Percentiles rank a stretch among this genome's conserved stretches.
Conservation (phyloP, 1,139 yeast species). For the Arxiozyma heterogenica region DNA sequence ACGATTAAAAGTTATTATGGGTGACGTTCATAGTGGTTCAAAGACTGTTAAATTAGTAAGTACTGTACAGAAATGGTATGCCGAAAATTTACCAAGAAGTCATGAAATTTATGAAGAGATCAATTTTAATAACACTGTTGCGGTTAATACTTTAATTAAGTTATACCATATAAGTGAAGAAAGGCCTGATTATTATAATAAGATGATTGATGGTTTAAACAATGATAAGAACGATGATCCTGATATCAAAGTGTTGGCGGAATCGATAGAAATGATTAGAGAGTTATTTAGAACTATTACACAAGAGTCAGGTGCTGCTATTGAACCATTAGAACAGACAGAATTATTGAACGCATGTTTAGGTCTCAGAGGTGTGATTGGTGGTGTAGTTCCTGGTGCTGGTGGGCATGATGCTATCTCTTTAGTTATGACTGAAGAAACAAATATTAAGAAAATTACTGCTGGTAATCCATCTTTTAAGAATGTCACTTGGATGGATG, state of each 20-base stretch:
- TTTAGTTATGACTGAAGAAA: conserved; percentile 47
- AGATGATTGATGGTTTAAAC: conserved; percentile 23
- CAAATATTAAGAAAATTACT: conserved; percentile 35
- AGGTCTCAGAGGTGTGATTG: conserved; percentile 61
- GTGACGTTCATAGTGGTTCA: conserved; percentile 86
- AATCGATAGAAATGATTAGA: conserved; percentile 44
- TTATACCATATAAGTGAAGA: conserved; percentile 18
- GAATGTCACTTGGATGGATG: conserved; percentile 54
- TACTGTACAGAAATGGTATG: conserved; percentile 64
- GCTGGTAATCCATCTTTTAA: conserved; percentile 28
- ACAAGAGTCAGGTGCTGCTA: conserved; percentile 61
- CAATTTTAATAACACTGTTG: conserved; percentile 50
- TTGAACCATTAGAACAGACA: conserved; percentile 80
- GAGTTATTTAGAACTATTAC: conserved; percentile 51
- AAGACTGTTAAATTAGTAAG: conserved; percentile 88
- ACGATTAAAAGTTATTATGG: conserved; percentile 68
- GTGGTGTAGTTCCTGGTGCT: conserved; percentile 97
- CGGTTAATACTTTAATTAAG: conserved; percentile 37
- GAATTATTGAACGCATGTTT: conserved; percentile 53
- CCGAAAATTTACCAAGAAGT: conserved; percentile 43
- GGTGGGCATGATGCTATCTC: conserved; percentile 95
- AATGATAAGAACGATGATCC: conserved; percentile 2
- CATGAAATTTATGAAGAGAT: conserved; percentile 44
- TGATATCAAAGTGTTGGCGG: conserved; percentile 26
- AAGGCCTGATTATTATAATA: conserved; percentile 26